phyloP scores from a whole-genome alignment of 345 rosid genomes.

The Gossypium australe region DNA sequence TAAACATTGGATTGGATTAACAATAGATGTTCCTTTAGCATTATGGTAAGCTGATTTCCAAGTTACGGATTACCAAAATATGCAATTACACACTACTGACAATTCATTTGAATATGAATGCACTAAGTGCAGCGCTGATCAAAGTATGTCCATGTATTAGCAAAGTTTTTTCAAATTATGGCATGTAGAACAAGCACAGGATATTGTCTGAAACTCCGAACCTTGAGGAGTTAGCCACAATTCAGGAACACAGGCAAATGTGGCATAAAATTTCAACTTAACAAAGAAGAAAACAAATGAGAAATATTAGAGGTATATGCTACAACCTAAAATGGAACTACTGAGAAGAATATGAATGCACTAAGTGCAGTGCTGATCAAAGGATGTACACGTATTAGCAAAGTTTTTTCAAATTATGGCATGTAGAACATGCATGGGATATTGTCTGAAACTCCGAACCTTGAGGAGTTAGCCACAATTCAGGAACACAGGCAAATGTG shows the following conservation, averaged over 20 bases:
- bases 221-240: background rate
- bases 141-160: background rate
- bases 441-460: background rate
- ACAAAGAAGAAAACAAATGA: background rate
- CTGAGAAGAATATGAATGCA: background rate
- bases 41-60: background rate
- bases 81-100: background rate
- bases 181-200: background rate
- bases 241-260: background rate
- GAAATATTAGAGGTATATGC: background rate
- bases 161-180: background rate
- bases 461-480: constrained; percentile 2
- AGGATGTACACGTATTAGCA: background rate
- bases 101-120: background rate
- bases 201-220: background rate
- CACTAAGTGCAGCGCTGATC: background rate
- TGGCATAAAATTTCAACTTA: background rate
- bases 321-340: background rate
- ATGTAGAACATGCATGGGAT: background rate
- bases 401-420: background rate
- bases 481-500: background rate
- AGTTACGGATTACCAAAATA: background rate
- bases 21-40: background rate
- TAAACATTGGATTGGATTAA: background rate
- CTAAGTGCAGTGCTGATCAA: background rate